Evolutionary conservation across 768 basidiomycete species (phyloP).

Genomic region (Nidularia sp.): DNA sequence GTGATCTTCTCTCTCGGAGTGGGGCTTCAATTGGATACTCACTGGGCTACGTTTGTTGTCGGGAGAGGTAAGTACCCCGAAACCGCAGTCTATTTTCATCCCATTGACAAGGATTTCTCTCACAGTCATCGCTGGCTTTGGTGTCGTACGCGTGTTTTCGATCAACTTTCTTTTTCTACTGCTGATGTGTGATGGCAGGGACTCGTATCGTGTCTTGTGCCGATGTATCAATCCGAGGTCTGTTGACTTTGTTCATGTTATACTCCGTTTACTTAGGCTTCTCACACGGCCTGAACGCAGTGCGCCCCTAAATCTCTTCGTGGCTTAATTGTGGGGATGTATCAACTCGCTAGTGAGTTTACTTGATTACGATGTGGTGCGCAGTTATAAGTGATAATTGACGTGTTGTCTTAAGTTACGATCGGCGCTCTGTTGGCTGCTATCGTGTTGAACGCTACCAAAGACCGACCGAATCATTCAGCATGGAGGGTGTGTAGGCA

Average conservation of each 20-base stretch:
- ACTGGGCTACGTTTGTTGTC: too few species aligned
- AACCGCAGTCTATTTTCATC: conserved; percentile 3
- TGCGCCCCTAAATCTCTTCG: conserved; percentile 71
- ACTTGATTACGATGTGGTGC: too few species aligned
- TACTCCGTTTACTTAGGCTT: neutral
- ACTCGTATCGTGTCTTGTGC: conserved; percentile 62
- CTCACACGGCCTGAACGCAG: neutral
- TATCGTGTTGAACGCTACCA: conserved; percentile 62
- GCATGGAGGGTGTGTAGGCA: conserved; percentile 11
- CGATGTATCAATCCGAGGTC: conserved; percentile 38
- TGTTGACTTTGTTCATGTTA: conserved; percentile 10
- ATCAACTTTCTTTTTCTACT: neutral
- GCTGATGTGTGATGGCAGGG: conserved; percentile 19
- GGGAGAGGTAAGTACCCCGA: too few species aligned
- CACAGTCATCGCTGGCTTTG: conserved; percentile 64
- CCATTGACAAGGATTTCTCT: conserved; percentile 1
- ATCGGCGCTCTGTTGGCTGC: conserved; percentile 72
- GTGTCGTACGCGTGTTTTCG: conserved; percentile 33
- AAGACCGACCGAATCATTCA: conserved; percentile 45
- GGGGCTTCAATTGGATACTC: conserved; percentile 54
- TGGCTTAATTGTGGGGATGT: conserved; percentile 62
- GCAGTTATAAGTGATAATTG: too few species aligned
- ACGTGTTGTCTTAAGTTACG: conserved; percentile 28
- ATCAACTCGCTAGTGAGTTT: conserved; percentile 50
- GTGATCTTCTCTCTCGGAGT: conserved; percentile 57